These are phyloP conservation scores for Metschnikowia cerradonensis DNA, from an alignment of 805 yeast genomes.

Conservation along the genomic window DNA sequence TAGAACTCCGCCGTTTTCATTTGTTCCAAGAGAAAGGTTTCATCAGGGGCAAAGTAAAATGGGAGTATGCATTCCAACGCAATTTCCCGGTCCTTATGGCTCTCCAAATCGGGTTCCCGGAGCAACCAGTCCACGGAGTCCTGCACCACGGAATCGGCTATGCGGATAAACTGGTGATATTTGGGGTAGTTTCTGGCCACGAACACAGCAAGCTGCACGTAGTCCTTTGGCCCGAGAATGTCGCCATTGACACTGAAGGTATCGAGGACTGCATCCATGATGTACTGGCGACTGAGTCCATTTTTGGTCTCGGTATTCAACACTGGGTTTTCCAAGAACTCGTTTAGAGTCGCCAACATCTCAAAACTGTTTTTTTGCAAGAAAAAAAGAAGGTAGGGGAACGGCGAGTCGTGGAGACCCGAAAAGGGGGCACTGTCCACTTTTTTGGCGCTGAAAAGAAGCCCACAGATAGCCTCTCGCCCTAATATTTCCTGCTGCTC, in stretches of 20 bases:
- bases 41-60: constrained; percentile 55
- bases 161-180: constrained; percentile 73
- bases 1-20: constrained; percentile 54
- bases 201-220: constrained; percentile 55
- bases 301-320: constrained; percentile 57
- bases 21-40: constrained; percentile 44
- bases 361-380: constrained; percentile 54
- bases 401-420: constrained; percentile 21
- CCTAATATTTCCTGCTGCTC: constrained; percentile 16
- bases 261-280: constrained; percentile 68
- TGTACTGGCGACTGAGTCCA: constrained; percentile 65
- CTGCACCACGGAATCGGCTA: constrained; percentile 58
- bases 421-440: neutral
- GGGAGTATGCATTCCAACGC: constrained; percentile 73
- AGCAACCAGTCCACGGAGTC: constrained; percentile 43
- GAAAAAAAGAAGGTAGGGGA: constrained; percentile 64
- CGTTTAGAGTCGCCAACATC: constrained; percentile 67
- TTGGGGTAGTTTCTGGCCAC: constrained; percentile 79
- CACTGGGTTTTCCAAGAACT: constrained; percentile 75
- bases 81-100: constrained; percentile 62
- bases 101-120: constrained; percentile 36
- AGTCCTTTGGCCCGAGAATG: constrained; percentile 21
- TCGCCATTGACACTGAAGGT: constrained; percentile 38
- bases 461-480: constrained; percentile 9
- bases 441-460: constrained; percentile 37